Evolutionary conservation across 805 yeast genomes (phyloP).

Genomic region (Lipomyces yamadae): DNA sequence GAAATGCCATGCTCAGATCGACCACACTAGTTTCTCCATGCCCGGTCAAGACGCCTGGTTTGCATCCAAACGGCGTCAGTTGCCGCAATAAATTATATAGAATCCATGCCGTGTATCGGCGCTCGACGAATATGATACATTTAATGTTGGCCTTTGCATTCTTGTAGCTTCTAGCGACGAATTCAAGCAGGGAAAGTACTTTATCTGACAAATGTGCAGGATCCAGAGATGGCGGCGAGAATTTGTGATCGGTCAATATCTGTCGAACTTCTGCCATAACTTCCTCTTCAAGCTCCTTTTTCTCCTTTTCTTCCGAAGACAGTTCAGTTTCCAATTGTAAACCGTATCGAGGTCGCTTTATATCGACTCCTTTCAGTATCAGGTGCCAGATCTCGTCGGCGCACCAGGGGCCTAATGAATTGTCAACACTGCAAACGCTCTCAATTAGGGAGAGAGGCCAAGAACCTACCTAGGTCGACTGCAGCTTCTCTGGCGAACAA

Average conservation of each 20-base stretch:
- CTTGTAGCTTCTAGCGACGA: conserved; percentile 1
- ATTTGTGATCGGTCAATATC: neutral
- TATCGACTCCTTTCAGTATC: neutral
- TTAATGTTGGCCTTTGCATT: neutral
- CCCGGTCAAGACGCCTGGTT: conserved; percentile 16
- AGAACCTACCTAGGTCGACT: neutral
- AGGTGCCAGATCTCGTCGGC: conserved; percentile 16
- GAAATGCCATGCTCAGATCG: conserved; percentile 18
- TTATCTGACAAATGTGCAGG: conserved; percentile 12
- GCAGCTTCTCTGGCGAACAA: conserved; percentile 7
- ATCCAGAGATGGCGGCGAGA: conserved; percentile 8
- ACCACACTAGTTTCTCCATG: conserved; percentile 12
- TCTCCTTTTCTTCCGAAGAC: conserved; percentile 1
- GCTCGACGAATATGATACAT: conserved; percentile 18
- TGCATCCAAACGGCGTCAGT: conserved; percentile 7
- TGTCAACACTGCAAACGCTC: neutral
- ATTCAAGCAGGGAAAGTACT: conserved; percentile 7
- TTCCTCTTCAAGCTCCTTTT: neutral
- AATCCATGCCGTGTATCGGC: conserved; percentile 19
- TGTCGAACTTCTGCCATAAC: conserved; percentile 6
- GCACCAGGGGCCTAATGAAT: conserved; percentile 20
- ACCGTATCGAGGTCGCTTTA: neutral
- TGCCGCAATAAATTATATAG: conserved; percentile 7
- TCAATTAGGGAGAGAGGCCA: neutral
- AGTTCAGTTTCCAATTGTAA: neutral